Percentiles rank a stretch among this genome's conserved stretches.
These are phyloP conservation scores for Phytophthora pseudosyringae DNA, from an alignment of 352 stramenopile species.

Conservation along the genomic window DNA sequence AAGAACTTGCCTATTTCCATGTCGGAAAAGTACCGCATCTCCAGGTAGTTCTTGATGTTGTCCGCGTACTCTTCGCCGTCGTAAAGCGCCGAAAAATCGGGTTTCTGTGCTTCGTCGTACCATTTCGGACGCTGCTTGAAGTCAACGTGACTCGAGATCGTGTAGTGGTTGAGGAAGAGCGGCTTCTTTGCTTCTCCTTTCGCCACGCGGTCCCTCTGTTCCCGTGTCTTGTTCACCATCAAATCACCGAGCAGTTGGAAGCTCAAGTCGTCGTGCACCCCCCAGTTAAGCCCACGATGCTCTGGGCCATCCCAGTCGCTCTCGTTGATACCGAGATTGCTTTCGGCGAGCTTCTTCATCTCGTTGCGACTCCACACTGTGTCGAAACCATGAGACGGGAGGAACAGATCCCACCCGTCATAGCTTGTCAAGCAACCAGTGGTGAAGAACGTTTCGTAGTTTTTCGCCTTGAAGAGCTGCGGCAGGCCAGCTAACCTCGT, in stretches of 20 bases:
- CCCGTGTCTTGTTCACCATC: constrained; percentile 50
- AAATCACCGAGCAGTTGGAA: constrained; percentile 55
- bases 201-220: constrained; percentile 35
- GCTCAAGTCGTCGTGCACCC: constrained; percentile 60
- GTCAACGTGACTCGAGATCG: constrained; percentile 59
- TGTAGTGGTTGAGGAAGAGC: constrained; percentile 64
- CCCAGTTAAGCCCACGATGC: constrained; percentile 36
- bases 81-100: constrained; percentile 48
- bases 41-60: constrained; percentile 43
- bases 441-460: constrained; percentile 56
- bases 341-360: constrained; percentile 45
- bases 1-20: constrained; percentile 57
- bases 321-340: constrained; percentile 35
- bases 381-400: constrained; percentile 61
- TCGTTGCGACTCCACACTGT: constrained; percentile 46
- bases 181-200: constrained; percentile 40
- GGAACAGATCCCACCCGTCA: constrained; percentile 56
- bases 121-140: constrained; percentile 46
- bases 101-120: constrained; percentile 38
- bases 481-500: constrained; percentile 46
- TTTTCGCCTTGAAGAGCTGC: constrained; percentile 58
- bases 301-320: constrained; percentile 39
- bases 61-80: constrained; percentile 30
- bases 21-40: constrained; percentile 61
- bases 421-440: constrained; percentile 53